A percentile compares a stretch with the other conserved stretches of the same genome.
Conservation (phyloP, 1,284 basidiomycete species). For the Naganishia sp. region DNA sequence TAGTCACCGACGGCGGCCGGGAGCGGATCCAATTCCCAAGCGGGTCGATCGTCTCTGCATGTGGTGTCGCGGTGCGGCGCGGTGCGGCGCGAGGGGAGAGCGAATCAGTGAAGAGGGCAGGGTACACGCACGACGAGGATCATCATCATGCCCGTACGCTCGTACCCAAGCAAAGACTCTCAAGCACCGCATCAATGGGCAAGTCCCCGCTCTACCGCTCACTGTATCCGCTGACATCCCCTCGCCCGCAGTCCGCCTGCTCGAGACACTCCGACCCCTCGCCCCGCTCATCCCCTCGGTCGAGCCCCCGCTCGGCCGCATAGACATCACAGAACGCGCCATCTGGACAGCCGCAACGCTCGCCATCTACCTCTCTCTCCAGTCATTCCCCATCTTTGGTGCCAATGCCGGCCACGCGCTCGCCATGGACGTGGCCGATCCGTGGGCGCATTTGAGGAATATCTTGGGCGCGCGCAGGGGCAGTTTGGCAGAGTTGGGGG, state of each 20-base stretch:
- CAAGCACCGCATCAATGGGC: slow-evolving; percentile 2
- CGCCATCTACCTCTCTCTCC: slow-evolving; percentile 20
- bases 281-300: slow-evolving; percentile 17
- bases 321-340: slow-evolving; percentile 22
- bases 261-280: slow-evolving; percentile 15
- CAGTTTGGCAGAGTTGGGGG: slow-evolving; percentile 15
- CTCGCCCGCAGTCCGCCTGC: slow-evolving; percentile 11
- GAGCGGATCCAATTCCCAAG: too few relatives aligned
- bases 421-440: slow-evolving; percentile 18
- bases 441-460: slow-evolving; percentile 22
- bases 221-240: neutral
- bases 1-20: too few relatives aligned
- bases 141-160: too few relatives aligned
- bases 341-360: slow-evolving; percentile 26
- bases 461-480: slow-evolving; percentile 6
- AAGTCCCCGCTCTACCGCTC: neutral
- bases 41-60: too few relatives aligned
- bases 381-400: slow-evolving; percentile 18
- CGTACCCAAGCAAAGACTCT: neutral
- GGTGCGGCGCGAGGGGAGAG: neutral
- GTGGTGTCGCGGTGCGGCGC: too few relatives aligned
- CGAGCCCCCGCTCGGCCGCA: slow-evolving; percentile 3
- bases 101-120: slow-evolving; percentile 3
- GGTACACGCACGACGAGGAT: too few relatives aligned
- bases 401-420: slow-evolving; percentile 1